Conservation (phyloP, 139 green algal genomes). For the Protoeuglena noctilucae region DNA sequence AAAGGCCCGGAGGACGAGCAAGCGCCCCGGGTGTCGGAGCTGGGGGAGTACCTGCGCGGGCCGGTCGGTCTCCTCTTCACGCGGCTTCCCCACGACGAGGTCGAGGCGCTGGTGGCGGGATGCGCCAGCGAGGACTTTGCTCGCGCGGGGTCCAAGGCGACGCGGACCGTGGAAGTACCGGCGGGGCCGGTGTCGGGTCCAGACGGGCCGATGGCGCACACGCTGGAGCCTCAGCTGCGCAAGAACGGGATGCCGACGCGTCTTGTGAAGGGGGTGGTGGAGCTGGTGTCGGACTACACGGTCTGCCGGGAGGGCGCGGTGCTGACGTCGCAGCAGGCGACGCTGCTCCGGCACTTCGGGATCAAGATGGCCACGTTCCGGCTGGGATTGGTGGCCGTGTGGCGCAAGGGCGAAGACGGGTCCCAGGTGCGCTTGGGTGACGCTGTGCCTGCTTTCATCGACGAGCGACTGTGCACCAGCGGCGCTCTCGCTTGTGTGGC, state of each 20-base stretch:
- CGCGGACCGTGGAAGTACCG: slow-evolving; percentile 40
- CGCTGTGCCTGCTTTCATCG: too few relatives aligned
- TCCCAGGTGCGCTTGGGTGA: too few relatives aligned
- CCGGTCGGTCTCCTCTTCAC: slow-evolving; percentile 81
- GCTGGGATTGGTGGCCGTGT: slow-evolving; percentile 45
- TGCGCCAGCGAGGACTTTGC: slow-evolving; percentile 62
- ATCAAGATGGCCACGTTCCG: slow-evolving; percentile 67
- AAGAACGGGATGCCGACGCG: slow-evolving; percentile 79
- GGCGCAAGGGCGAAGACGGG: too few relatives aligned
- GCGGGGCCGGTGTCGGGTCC: slow-evolving; percentile 58
- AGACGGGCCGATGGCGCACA: slow-evolving; percentile 70
- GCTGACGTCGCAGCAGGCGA: slow-evolving; percentile 52
- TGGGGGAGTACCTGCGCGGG: slow-evolving; percentile 49
- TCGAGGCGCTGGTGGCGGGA: slow-evolving; percentile 9
- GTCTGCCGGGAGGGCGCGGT: slow-evolving; percentile 59
- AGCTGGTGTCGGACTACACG: slow-evolving; percentile 57
- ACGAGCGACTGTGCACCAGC: too few relatives aligned
- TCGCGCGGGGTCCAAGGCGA: slow-evolving; percentile 52
- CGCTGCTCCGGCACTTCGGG: slow-evolving; percentile 69
- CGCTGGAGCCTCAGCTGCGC: slow-evolving; percentile 80
- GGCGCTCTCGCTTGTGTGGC: too few relatives aligned
- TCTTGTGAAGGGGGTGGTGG: slow-evolving; percentile 81
- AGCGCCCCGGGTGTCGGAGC: slow-evolving; percentile 28
- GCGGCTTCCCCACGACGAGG: slow-evolving; percentile 47
- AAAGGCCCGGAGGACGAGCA: slow-evolving; percentile 55